Conservation (phyloP, 2,329 filamentous ascomycete genomes). For the Xenoacremonium recifei region DNA sequence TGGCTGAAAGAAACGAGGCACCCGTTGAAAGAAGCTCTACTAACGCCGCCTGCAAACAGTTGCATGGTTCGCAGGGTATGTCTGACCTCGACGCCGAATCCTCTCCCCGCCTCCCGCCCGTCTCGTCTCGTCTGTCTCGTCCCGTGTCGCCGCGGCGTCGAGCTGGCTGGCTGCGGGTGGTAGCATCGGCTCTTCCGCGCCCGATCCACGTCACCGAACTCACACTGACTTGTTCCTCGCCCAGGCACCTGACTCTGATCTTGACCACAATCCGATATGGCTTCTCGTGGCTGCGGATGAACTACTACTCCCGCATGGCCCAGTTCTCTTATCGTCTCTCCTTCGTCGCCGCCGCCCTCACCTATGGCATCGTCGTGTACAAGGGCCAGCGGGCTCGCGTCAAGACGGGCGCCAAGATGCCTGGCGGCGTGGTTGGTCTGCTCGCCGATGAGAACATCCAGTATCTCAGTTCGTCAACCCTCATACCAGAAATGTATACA, state of each 20-base stretch:
- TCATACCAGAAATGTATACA: neutral
- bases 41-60: slow-evolving; percentile 44
- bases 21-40: slow-evolving; percentile 15
- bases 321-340: slow-evolving; percentile 84
- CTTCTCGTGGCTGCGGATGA: slow-evolving; percentile 85
- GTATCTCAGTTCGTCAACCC: slow-evolving; percentile 74
- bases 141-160: neutral
- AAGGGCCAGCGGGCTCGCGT: slow-evolving; percentile 89
- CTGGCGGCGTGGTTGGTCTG: slow-evolving; percentile 60
- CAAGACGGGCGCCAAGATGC: slow-evolving; percentile 66
- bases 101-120: no score
- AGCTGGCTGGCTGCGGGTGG: neutral
- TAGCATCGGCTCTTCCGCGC: neutral
- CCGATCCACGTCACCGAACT: neutral
- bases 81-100: slow-evolving; percentile 35
- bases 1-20: no score
- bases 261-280: slow-evolving; percentile 79
- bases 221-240: neutral
- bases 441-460: slow-evolving; percentile 94
- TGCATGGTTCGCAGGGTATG: slow-evolving; percentile 80
- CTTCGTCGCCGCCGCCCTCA: slow-evolving; percentile 84
- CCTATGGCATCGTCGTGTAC: slow-evolving; percentile 98
- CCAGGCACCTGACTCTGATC: slow-evolving; percentile 82
- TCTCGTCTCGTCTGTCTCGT: neutral
- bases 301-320: slow-evolving; percentile 76